A percentile compares a stretch with the other conserved stretches of the same genome.
phyloP scores from a whole-genome alignment of 2,329 filamentous ascomycete species.

The Colletotrichum sansevieriae region DNA sequence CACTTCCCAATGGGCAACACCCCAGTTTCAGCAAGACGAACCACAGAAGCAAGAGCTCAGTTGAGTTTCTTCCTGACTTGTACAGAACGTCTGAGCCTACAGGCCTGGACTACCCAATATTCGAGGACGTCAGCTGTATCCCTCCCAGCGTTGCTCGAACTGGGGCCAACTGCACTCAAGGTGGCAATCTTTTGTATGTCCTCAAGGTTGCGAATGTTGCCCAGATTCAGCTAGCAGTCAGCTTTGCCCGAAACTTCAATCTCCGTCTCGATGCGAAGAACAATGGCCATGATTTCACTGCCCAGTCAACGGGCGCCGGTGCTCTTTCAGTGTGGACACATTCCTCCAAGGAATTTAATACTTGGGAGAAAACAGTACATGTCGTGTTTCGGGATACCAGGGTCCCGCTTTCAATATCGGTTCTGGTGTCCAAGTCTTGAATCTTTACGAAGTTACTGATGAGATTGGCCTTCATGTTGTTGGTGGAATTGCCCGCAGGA shows the following conservation, averaged over 20 bases:
- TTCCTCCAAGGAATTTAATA: constrained; percentile 11
- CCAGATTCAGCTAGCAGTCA: constrained; percentile 43
- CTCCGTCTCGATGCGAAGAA: constrained; percentile 55
- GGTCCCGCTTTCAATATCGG: constrained; percentile 48
- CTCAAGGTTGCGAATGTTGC: constrained; percentile 44
- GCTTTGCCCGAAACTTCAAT: constrained; percentile 45
- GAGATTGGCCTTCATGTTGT: constrained; percentile 45
- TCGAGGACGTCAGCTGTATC: constrained; percentile 58
- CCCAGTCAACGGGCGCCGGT: constrained; percentile 15
- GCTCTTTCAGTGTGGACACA: constrained; percentile 28
- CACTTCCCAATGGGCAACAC: constrained; percentile 45
- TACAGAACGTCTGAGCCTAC: constrained; percentile 49
- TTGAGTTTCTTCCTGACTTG: too few relatives aligned
- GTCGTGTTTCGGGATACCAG: constrained; percentile 39
- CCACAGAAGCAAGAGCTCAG: too few relatives aligned
- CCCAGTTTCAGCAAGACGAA: constrained; percentile 50
- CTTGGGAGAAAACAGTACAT: constrained; percentile 44
- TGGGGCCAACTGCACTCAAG: constrained; percentile 42
- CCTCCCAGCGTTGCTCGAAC: constrained; percentile 27
- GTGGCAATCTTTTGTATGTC: constrained; percentile 44
- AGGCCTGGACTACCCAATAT: constrained; percentile 67
- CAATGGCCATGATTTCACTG: constrained; percentile 35
- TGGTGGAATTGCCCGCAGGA: constrained; percentile 50
- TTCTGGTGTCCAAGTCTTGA: constrained; percentile 46
- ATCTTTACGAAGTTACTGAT: constrained; percentile 45